Base-by-base conservation (phyloP, 495 filamentous ascomycete species). In the Coniosporium apollinis region DNA sequence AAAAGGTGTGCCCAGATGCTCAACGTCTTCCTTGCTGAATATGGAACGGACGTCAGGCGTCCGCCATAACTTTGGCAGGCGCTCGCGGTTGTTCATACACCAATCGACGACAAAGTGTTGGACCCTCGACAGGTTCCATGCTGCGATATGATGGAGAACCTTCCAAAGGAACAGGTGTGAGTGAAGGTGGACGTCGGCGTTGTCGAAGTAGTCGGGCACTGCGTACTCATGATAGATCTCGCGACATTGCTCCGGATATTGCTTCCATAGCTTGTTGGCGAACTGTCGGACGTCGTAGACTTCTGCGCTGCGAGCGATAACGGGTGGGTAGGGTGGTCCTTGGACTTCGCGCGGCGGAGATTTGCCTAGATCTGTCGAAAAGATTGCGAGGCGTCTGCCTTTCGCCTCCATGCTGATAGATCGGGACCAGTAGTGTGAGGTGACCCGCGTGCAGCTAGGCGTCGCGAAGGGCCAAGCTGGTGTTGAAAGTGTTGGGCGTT, bases 341-440 rank as follows among this genome's bases (percentile, higher is more conserved):
- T 22, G 21, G 25, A 38, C 14, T 13, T 39, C 3, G 20, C 42
- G 32, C 54, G 49, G 19, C 38, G 39, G 1, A 42, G 25, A 9
- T 54, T 51, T 20, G 28, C 48, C 39, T 24, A 45, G 19, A 19
- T 36, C 28, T 4, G 56, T 57, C 11, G 57, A 59, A 38, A 60
- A 55, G 26, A 54, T 16, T 19, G 47, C 56, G 2, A 11, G 3
- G 22, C 22, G 11, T 18, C 18, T 32, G n/a, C 13, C 17, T 14
- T 15, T 3, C 8, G 16, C 11, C 15, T 14, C 13, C 14, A 20
- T 17, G 14, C 44, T 42, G 10, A 21, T 39, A 11, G 19, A 9
- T 30, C 13, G 33, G 6, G 18, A 30, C 11, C 0, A 61, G 65
- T 42, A 62, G 60, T 11, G 49, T 37, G 22, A 56, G 58, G 7